Percentiles rank a stretch among this genome's conserved stretches.
phyloP scores from a whole-genome alignment of 148 eudicot genomes.

The Mesembryanthemum crystallinum region DNA sequence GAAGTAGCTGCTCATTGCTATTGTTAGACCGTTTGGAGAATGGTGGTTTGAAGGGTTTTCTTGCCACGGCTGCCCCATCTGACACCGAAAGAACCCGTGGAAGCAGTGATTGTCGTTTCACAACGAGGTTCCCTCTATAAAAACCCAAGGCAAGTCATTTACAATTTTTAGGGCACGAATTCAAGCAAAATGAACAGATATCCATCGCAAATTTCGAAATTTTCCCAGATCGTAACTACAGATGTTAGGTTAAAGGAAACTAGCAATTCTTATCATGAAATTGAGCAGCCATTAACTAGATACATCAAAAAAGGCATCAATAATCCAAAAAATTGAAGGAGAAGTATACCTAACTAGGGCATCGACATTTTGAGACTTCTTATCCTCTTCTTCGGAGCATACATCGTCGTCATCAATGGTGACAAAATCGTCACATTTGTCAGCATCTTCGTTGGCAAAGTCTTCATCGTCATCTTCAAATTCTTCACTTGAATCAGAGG shows the following conservation, averaged over 20 bases:
- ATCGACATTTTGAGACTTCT: slow-evolving; percentile 51
- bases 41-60: slow-evolving; percentile 91
- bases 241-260: too few relatives aligned
- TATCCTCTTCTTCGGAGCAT: slow-evolving; percentile 14
- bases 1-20: slow-evolving; percentile 55
- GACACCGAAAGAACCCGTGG: slow-evolving; percentile 80
- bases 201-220: background rate
- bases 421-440: background rate
- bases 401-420: slow-evolving; percentile 23
- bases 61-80: slow-evolving; percentile 59
- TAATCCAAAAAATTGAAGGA: background rate
- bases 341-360: slow-evolving; percentile 52
- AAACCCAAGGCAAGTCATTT: background rate
- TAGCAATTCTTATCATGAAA: too few relatives aligned
- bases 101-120: slow-evolving; percentile 73
- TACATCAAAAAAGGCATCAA: background rate
- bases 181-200: background rate
- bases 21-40: slow-evolving; percentile 47
- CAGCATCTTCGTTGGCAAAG: background rate
- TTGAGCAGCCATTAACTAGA: background rate
- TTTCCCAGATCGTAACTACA: too few relatives aligned
- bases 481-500: slow-evolving; percentile 18
- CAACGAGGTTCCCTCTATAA: slow-evolving; percentile 70
- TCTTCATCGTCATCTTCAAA: slow-evolving; percentile 12
- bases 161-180: background rate